phyloP scores from a whole-genome alignment of 805 yeast genomes.

The Metschnikowia shivogae region DNA sequence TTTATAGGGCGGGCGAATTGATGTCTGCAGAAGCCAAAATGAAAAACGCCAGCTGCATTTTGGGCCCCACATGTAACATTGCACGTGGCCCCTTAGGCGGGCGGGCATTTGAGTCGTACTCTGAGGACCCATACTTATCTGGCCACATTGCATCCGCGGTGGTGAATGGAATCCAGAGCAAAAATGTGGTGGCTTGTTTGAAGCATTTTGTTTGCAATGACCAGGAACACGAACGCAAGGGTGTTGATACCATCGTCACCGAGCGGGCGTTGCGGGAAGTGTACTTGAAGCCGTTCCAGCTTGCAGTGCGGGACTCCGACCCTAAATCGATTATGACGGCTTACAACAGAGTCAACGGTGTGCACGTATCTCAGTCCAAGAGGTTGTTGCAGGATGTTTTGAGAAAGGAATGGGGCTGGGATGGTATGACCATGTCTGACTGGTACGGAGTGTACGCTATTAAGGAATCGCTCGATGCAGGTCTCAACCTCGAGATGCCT shows the following conservation, averaged over 20 bases:
- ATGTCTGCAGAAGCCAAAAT: constrained; percentile 53
- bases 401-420: constrained; percentile 53
- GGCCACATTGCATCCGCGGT: constrained; percentile 48
- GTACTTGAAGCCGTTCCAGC: constrained; percentile 59
- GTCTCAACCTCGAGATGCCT: constrained; percentile 66
- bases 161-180: constrained; percentile 51
- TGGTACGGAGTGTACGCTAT: constrained; percentile 58
- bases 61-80: constrained; percentile 46
- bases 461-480: constrained; percentile 46
- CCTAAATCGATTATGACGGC: constrained; percentile 60
- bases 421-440: constrained; percentile 58
- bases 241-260: constrained; percentile 46
- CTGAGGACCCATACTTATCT: constrained; percentile 54
- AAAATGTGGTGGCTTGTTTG: constrained; percentile 50
- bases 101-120: constrained; percentile 57
- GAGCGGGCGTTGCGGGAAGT: constrained; percentile 64
- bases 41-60: constrained; percentile 48
- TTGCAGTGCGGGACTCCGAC: constrained; percentile 48
- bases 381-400: constrained; percentile 43
- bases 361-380: constrained; percentile 48
- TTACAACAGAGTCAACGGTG: constrained; percentile 61
- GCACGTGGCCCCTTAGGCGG: constrained; percentile 59
- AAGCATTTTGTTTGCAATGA: constrained; percentile 66
- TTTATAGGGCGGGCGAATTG: constrained; percentile 46
- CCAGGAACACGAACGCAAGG: constrained; percentile 51